phyloP scores from a whole-genome alignment of 1,284 basidiomycete genomes.

The Peniophora sp. region DNA sequence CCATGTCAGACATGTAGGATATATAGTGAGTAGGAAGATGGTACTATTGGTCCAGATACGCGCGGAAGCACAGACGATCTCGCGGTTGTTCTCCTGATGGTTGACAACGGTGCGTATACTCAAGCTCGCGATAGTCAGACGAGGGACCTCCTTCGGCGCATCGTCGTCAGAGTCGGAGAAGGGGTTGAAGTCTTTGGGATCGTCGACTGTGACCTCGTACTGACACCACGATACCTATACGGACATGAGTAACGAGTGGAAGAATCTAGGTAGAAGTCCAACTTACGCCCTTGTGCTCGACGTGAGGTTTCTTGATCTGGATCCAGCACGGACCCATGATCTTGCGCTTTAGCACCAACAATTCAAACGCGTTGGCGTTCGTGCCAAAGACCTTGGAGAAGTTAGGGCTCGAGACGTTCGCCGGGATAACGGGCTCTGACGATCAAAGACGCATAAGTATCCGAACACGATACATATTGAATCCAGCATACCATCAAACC shows the following conservation, averaged over 20 bases:
- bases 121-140: conserved; percentile 87
- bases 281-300: conserved; percentile 72
- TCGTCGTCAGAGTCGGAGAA: conserved; percentile 66
- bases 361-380: conserved; percentile 88
- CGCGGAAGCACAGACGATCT: conserved; percentile 82
- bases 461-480: not conserved
- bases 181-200: conserved; percentile 87
- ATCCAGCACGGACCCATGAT: conserved; percentile 99
- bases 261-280: conserved; percentile 3
- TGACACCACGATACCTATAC: conserved; percentile 90
- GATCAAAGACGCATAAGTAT: not conserved
- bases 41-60: conserved; percentile 86
- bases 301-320: conserved; percentile 66
- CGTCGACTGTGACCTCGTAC: conserved; percentile 78
- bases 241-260: conserved; percentile 1
- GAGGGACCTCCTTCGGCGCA: conserved; percentile 80
- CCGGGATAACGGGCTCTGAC: conserved; percentile 58
- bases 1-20: not conserved
- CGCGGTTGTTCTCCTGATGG: conserved; percentile 88
- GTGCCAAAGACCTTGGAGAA: conserved; percentile 91
- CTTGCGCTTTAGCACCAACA: conserved; percentile 91
- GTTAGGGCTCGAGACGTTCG: conserved; percentile 71
- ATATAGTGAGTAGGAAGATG: conserved; percentile 20
- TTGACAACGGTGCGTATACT: conserved; percentile 91
- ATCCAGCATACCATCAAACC: conserved; percentile 64